Conservation (phyloP, 345 rosid species). For the Punica granatum region DNA sequence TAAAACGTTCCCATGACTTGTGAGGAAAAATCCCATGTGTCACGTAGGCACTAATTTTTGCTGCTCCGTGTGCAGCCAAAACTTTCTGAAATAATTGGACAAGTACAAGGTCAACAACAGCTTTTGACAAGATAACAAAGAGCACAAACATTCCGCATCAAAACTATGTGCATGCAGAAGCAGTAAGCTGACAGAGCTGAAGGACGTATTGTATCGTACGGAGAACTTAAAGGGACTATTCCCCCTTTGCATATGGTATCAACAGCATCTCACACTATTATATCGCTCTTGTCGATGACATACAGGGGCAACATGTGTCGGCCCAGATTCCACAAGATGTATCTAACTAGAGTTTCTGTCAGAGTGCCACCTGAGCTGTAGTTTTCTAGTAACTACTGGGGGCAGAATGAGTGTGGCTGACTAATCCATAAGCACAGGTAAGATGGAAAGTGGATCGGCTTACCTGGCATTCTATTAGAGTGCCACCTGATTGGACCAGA, state of each 20-base stretch:
- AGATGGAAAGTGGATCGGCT: conserved; percentile 7
- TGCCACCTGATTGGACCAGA: conserved; percentile 97
- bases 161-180: neutral
- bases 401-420: too few species aligned
- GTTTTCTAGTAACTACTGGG: too few species aligned
- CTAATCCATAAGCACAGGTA: neutral
- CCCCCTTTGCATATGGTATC: neutral
- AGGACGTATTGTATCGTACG: neutral
- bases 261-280: neutral
- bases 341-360: too few species aligned
- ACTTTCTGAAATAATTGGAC: conserved; percentile 57
- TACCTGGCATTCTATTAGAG: conserved; percentile 97
- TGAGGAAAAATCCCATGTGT: conserved; percentile 96
- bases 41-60: conserved; percentile 84
- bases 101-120: neutral
- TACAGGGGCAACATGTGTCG: neutral
- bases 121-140: neutral
- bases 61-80: conserved; percentile 89
- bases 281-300: neutral
- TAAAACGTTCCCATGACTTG: conserved; percentile 79
- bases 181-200: neutral
- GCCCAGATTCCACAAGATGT: too few species aligned
- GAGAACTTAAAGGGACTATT: neutral
- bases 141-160: neutral
- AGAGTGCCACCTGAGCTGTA: too few species aligned